A percentile compares a stretch with the other conserved stretches of the same genome.
Conservation (phyloP, 306 rosid genomes). For the Ceratonia siliqua region DNA sequence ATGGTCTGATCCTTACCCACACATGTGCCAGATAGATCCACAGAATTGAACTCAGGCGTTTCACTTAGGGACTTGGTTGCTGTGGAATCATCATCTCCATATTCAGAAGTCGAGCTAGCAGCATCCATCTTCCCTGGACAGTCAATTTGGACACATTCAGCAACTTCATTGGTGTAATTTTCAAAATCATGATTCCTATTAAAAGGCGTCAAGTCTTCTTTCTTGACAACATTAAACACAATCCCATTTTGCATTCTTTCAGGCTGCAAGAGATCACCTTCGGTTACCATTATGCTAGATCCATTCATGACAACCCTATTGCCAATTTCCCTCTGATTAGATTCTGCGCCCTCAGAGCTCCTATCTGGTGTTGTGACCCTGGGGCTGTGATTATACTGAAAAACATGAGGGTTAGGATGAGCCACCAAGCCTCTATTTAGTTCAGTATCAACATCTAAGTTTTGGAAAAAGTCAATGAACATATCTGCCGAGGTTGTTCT, state of each 20-base stretch:
- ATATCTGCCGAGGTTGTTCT: slow-evolving; percentile 79
- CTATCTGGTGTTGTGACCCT: slow-evolving; percentile 58
- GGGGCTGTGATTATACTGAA: slow-evolving; percentile 53
- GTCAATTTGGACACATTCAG: slow-evolving; percentile 72
- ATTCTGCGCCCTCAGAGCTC: slow-evolving; percentile 54
- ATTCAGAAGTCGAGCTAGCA: slow-evolving; percentile 64
- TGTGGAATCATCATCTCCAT: slow-evolving; percentile 47
- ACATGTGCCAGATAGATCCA: slow-evolving; percentile 34
- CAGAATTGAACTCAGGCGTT: slow-evolving; percentile 8
- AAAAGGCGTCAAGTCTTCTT: slow-evolving; percentile 63
- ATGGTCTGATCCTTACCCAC: slow-evolving; percentile 28
- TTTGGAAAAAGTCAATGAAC: slow-evolving; percentile 79
- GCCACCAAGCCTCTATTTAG: slow-evolving; percentile 44
- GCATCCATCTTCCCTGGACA: slow-evolving; percentile 64
- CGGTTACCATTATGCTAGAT: slow-evolving; percentile 61
- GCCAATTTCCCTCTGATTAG: slow-evolving; percentile 53
- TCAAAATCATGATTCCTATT: slow-evolving; percentile 57
- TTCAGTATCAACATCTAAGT: slow-evolving; percentile 67
- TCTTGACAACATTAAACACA: slow-evolving; percentile 83
- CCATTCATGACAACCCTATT: slow-evolving; percentile 48
- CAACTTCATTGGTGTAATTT: slow-evolving; percentile 56
- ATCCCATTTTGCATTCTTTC: slow-evolving; percentile 83
- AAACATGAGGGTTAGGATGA: slow-evolving; percentile 42
- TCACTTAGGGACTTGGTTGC: slow-evolving; percentile 25
- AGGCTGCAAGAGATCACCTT: slow-evolving; percentile 94